phyloP scores from a whole-genome alignment of 257 asterid genomes.

The Oldenlandia corymbosa region DNA sequence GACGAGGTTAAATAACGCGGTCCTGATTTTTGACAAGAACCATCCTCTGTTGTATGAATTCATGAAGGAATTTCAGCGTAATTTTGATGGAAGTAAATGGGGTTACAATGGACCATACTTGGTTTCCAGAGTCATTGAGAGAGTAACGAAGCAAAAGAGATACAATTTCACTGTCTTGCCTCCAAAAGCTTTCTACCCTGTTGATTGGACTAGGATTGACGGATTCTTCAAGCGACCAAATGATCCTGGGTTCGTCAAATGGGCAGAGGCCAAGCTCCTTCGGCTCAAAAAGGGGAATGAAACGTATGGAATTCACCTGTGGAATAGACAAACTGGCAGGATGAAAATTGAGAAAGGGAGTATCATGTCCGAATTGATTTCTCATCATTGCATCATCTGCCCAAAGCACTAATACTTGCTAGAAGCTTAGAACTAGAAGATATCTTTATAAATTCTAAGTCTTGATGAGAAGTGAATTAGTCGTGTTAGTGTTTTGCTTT shows the following conservation, averaged over 20 bases:
- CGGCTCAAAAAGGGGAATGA: slow-evolving; percentile 24
- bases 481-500: no score
- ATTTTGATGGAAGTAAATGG: slow-evolving; percentile 67
- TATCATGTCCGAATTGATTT: slow-evolving; percentile 41
- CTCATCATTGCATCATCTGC: slow-evolving; percentile 52
- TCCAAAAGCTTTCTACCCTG: slow-evolving; percentile 60
- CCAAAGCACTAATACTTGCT: slow-evolving; percentile 9
- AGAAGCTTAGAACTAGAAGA: no score
- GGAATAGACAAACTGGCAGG: slow-evolving; percentile 51
- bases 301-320: slow-evolving; percentile 62
- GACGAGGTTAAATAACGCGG: slow-evolving; percentile 68
- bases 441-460: no score
- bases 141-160: slow-evolving; percentile 12
- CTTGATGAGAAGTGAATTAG: no score
- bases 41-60: slow-evolving; percentile 56
- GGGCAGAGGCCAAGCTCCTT: slow-evolving; percentile 43
- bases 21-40: slow-evolving; percentile 45
- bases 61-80: slow-evolving; percentile 55
- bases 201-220: slow-evolving; percentile 43
- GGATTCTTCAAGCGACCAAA: slow-evolving; percentile 33
- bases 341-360: slow-evolving; percentile 66
- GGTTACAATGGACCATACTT: slow-evolving; percentile 79
- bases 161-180: slow-evolving; percentile 46
- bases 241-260: slow-evolving; percentile 16
- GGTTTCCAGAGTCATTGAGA: slow-evolving; percentile 58